phyloP scores from a whole-genome alignment of 1,284 basidiomycete genomes.

The Rhodotorula sp. region DNA sequence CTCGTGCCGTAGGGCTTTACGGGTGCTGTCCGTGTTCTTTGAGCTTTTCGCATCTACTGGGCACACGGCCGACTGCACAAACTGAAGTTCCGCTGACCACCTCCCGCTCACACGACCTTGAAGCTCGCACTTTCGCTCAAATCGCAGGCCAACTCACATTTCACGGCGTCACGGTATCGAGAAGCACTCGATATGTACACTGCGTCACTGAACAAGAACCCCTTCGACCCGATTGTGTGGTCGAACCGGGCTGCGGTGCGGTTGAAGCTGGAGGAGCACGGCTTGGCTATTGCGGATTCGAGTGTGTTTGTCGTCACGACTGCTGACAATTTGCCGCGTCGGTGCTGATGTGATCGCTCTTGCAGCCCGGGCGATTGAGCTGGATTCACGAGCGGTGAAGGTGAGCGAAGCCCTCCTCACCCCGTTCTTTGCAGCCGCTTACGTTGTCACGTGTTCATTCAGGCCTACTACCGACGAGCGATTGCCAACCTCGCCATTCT shows the following conservation, averaged over 20 bases:
- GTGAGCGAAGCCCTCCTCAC: conserved; percentile 53
- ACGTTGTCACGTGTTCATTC: not conserved
- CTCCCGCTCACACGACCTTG: not conserved
- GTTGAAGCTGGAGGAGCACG: conserved; percentile 64
- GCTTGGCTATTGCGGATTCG: conserved; percentile 73
- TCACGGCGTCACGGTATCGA: conserved; percentile 49
- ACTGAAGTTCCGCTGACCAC: not conserved
- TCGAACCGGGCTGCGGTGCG: conserved; percentile 51
- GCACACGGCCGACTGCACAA: no score
- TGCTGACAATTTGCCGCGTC: conserved; percentile 26
- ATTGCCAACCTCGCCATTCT: conserved; percentile 87
- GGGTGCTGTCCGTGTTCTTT: not conserved
- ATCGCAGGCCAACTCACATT: conserved; percentile 79
- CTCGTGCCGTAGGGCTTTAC: no score
- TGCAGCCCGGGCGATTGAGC: conserved; percentile 75
- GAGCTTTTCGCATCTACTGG: not conserved
- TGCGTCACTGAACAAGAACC: conserved; percentile 45
- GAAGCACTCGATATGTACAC: conserved; percentile 46
- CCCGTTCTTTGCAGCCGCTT: no score
- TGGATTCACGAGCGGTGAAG: conserved; percentile 89
- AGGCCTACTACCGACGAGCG: conserved; percentile 64
- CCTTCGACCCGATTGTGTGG: conserved; percentile 47
- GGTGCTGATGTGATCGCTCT: not conserved
- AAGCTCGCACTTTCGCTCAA: conserved; percentile 57
- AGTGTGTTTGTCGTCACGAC: conserved; percentile 54